These are phyloP conservation scores for Eremothecium gossypii DNA, from an alignment of 1,139 yeast genomes.

Conservation along the genomic window DNA sequence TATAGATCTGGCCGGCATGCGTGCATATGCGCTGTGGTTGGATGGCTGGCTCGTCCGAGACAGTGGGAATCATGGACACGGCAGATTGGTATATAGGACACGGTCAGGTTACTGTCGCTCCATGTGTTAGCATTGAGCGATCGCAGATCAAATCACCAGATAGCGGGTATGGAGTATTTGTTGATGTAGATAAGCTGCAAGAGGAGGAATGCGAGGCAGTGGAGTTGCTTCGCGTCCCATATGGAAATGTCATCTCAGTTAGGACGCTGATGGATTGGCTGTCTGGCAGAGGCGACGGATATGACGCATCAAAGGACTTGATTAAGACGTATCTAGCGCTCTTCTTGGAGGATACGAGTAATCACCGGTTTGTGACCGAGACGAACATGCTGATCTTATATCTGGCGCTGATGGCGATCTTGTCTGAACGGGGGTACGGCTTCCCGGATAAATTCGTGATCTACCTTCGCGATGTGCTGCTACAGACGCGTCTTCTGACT, in stretches of 20 bases:
- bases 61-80: slow-evolving; percentile 7
- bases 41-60: too few species aligned
- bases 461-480: slow-evolving; percentile 20
- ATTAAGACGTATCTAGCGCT: slow-evolving; percentile 15
- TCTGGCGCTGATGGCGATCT: slow-evolving; percentile 17
- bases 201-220: slow-evolving; percentile 14
- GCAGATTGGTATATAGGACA: slow-evolving; percentile 10
- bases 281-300: slow-evolving; percentile 13
- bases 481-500: slow-evolving; percentile 17
- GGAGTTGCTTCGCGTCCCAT: slow-evolving; percentile 35
- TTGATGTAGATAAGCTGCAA: slow-evolving; percentile 10
- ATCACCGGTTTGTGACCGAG: slow-evolving; percentile 9
- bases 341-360: slow-evolving; percentile 9
- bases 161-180: slow-evolving; percentile 29
- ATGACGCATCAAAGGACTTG: slow-evolving; percentile 19
- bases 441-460: slow-evolving; percentile 13
- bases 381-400: slow-evolving; percentile 14
- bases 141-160: slow-evolving; percentile 9
- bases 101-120: slow-evolving; percentile 7
- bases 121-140: slow-evolving; percentile 8
- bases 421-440: slow-evolving; percentile 9
- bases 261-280: slow-evolving; percentile 19
- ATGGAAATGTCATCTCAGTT: slow-evolving; percentile 29
- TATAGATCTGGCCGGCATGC: too few species aligned
- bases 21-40: too few species aligned